A percentile compares a stretch with the other conserved stretches of the same genome.
Conservation (phyloP, 2,329 filamentous ascomycete species). For the Fonsecaea nubica region DNA sequence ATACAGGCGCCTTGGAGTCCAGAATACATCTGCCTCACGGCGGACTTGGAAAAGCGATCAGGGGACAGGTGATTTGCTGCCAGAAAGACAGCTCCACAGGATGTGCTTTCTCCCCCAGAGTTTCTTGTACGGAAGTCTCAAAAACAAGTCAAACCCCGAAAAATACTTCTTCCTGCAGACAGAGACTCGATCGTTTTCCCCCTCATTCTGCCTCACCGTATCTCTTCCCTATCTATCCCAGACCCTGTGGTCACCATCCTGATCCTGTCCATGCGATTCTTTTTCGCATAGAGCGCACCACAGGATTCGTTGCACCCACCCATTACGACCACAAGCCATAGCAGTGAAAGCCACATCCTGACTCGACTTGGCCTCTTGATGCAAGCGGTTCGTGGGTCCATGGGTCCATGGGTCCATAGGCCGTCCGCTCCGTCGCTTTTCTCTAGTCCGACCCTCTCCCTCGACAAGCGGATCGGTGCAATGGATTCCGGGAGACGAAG, state of each 20-base stretch:
- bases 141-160: not conserved
- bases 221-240: not conserved
- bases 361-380: too few species aligned
- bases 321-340: too few species aligned
- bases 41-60: not conserved
- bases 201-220: not conserved
- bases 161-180: not conserved
- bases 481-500: too few species aligned
- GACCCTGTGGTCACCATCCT: not conserved
- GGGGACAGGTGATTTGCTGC: not conserved
- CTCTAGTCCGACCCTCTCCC: too few species aligned
- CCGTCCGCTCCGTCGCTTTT: too few species aligned
- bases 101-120: not conserved
- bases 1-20: not conserved
- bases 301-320: too few species aligned
- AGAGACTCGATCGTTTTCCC: not conserved
- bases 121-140: not conserved
- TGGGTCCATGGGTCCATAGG: too few species aligned
- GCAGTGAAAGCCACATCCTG: too few species aligned
- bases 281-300: too few species aligned
- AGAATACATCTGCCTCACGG: not conserved
- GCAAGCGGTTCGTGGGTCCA: too few species aligned
- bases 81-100: not conserved
- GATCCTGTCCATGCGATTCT: too few species aligned
- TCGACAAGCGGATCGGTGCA: too few species aligned